phyloP scores from a whole-genome alignment of 768 basidiomycete genomes.

The Termitomyces sp. region DNA sequence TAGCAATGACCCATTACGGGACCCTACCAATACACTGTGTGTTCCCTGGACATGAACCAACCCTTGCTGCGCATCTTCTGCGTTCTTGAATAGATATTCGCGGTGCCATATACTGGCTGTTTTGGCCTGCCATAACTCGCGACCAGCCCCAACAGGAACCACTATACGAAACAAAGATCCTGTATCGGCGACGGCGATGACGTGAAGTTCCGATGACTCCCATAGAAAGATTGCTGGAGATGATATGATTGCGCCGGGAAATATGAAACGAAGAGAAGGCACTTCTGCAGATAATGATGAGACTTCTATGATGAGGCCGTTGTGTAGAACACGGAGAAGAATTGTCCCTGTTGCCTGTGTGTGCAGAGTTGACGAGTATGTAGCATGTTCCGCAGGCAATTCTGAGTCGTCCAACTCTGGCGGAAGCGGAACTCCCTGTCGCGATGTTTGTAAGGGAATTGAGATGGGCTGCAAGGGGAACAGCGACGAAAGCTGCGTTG shows the following conservation, averaged over 20 bases:
- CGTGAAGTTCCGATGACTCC: constrained; percentile 51
- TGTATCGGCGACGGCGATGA: constrained; percentile 61
- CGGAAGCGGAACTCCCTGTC: constrained; percentile 47
- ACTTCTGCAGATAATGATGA: constrained; percentile 63
- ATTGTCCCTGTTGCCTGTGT: constrained; percentile 58
- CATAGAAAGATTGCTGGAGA: constrained; percentile 61
- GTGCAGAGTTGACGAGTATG: constrained; percentile 53
- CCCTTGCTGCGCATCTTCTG: constrained; percentile 35
- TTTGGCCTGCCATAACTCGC: constrained; percentile 55
- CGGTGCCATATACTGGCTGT: constrained; percentile 51
- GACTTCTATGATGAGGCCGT: constrained; percentile 70
- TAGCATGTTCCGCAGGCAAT: constrained; percentile 69
- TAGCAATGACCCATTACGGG: constrained; percentile 59
- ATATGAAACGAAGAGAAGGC: constrained; percentile 70
- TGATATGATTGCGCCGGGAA: constrained; percentile 64
- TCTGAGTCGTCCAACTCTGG: constrained; percentile 35
- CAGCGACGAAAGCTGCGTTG: constrained; percentile 62
- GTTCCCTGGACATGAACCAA: constrained; percentile 65
- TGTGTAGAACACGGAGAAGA: constrained; percentile 70
- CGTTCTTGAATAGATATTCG: constrained; percentile 62
- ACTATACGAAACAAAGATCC: constrained; percentile 74
- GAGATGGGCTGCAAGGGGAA: constrained; percentile 48
- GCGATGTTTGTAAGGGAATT: constrained; percentile 53
- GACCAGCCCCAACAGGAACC: constrained; percentile 50
- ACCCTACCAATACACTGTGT: constrained; percentile 58